These are phyloP conservation scores for Quercus aquifolioides DNA, from an alignment of 306 rosid genomes.

Conservation along the genomic window DNA sequence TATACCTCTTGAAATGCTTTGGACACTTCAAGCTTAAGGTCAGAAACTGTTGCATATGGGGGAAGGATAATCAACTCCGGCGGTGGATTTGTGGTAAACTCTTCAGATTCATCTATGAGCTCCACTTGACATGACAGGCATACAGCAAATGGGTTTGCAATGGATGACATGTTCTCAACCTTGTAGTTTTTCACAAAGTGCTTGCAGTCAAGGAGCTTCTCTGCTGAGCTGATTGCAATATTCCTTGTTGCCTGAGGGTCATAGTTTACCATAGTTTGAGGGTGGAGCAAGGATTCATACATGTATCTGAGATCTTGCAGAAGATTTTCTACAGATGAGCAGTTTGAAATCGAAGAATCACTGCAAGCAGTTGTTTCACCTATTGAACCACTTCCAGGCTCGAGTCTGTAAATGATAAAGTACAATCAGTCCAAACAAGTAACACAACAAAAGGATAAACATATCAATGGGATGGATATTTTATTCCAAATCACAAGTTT, in stretches of 20 bases:
- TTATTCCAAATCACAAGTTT: neutral
- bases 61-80: slow-evolving; percentile 64
- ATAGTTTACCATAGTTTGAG: slow-evolving; percentile 53
- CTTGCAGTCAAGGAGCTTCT: slow-evolving; percentile 92
- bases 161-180: slow-evolving; percentile 34
- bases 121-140: slow-evolving; percentile 62
- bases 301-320: slow-evolving; percentile 66
- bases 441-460: neutral
- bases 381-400: slow-evolving; percentile 38
- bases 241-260: slow-evolving; percentile 52
- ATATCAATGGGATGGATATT: no score
- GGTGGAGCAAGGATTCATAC: slow-evolving; percentile 75
- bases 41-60: slow-evolving; percentile 55
- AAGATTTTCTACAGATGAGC: slow-evolving; percentile 63
- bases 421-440: neutral
- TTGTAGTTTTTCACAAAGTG: slow-evolving; percentile 79
- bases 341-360: slow-evolving; percentile 36
- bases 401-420: slow-evolving; percentile 48
- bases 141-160: slow-evolving; percentile 25
- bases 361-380: slow-evolving; percentile 29
- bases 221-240: slow-evolving; percentile 57
- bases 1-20: slow-evolving; percentile 86
- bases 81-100: slow-evolving; percentile 45
- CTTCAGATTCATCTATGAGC: slow-evolving; percentile 58
- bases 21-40: slow-evolving; percentile 65